These are phyloP conservation scores for Galium porrigens DNA, from an alignment of 305 asterid genomes.

Conservation along the genomic window DNA sequence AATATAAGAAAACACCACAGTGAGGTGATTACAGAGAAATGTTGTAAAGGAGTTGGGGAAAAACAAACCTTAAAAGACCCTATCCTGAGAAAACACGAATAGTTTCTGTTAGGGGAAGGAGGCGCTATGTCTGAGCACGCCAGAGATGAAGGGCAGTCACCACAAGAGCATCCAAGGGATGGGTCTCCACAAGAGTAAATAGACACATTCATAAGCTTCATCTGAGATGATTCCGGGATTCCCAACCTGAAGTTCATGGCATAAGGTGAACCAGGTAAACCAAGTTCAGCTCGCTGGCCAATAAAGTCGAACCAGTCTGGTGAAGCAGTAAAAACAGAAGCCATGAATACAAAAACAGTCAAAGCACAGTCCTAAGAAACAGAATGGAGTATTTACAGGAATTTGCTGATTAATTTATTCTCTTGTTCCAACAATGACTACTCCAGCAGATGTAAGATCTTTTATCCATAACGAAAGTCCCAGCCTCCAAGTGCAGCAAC, in stretches of 20 bases:
- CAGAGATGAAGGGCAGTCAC: conserved; percentile 82
- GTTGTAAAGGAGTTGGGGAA: neutral
- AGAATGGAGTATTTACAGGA: neutral
- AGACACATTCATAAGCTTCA: conserved; percentile 76
- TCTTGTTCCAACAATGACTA: neutral
- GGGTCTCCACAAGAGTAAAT: conserved; percentile 84
- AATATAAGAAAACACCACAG: neutral
- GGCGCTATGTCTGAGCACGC: conserved; percentile 58
- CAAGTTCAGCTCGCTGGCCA: conserved; percentile 58
- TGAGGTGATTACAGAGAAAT: neutral
- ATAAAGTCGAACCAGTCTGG: conserved; percentile 87
- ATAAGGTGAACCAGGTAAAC: conserved; percentile 84
- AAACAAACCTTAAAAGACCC: conserved; percentile 57
- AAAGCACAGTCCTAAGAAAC: neutral
- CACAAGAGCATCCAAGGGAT: conserved; percentile 95
- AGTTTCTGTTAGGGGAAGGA: conserved; percentile 45
- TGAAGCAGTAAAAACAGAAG: neutral
- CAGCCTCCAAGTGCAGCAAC: neutral
- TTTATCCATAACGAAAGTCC: neutral
- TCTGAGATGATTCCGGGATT: conserved; percentile 60
- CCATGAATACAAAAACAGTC: neutral
- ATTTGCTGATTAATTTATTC: neutral
- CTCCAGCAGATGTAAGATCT: neutral
- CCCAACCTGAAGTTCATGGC: conserved; percentile 58
- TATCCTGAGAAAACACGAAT: conserved; percentile 69